Evolutionary conservation across 345 rosid species (phyloP).

Genomic region (Conringia planisiliqua): DNA sequence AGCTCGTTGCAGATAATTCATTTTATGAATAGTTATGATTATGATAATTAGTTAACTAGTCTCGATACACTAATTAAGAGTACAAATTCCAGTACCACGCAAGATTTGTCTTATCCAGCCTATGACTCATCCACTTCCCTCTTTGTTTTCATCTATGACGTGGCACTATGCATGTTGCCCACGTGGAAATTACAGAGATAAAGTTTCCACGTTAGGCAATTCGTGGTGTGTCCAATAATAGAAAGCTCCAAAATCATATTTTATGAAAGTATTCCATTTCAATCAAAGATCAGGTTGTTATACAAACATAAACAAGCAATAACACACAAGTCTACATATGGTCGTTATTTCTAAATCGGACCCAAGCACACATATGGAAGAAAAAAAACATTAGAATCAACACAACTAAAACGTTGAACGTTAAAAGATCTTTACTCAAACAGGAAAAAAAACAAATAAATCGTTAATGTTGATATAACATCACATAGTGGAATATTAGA

Average conservation of each 20-base stretch:
- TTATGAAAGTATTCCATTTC: not conserved
- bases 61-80: not conserved
- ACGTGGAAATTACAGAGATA: slow-evolving; percentile 13
- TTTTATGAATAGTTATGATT: not conserved
- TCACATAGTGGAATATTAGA: not conserved
- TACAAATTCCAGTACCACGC: not conserved
- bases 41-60: not conserved
- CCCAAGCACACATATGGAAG: not conserved
- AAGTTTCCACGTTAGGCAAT: slow-evolving; percentile 7
- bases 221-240: slow-evolving; percentile 22
- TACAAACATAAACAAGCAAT: not conserved
- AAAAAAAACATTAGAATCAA: not conserved
- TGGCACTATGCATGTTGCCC: slow-evolving; percentile 21
- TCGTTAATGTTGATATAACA: not conserved
- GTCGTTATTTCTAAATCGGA: not conserved
- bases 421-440: not conserved
- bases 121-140: not conserved
- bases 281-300: not conserved
- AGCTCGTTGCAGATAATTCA: not conserved
- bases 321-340: not conserved
- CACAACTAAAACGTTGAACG: not conserved
- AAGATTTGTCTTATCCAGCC: not conserved
- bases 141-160: slow-evolving; percentile 4
- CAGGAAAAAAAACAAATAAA: not conserved
- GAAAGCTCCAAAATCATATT: slow-evolving; percentile 17